These are phyloP conservation scores for Phytopythium aichiense DNA, from an alignment of 352 stramenopile species.

Conservation along the genomic window DNA sequence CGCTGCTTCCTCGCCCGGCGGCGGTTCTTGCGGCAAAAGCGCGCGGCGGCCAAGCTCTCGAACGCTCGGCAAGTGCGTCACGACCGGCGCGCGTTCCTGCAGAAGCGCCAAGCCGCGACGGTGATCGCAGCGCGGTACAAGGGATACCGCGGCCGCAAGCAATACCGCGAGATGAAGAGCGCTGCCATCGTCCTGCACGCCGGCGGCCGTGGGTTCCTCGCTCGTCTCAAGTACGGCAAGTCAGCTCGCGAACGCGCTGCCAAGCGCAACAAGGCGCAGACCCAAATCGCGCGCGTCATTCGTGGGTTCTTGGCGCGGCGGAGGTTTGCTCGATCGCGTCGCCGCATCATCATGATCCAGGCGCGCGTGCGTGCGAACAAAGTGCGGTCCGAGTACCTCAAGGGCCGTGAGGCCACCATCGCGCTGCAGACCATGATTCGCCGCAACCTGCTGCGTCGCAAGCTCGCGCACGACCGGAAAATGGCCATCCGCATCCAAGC, in stretches of 20 bases:
- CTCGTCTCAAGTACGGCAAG: conserved; percentile 84
- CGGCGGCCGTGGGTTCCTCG: conserved; percentile 70
- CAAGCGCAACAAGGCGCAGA: conserved; percentile 74
- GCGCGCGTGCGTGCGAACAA: conserved; percentile 81
- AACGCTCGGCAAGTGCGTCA: conserved; percentile 69
- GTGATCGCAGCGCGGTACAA: conserved; percentile 79
- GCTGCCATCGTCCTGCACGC: conserved; percentile 78
- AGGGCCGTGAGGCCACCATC: conserved; percentile 82
- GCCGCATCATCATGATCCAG: conserved; percentile 85
- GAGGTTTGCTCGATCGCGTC: conserved; percentile 42
- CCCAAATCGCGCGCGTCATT: conserved; percentile 65
- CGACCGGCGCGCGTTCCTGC: conserved; percentile 57
- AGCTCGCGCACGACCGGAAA: conserved; percentile 80
- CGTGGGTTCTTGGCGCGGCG: conserved; percentile 67
- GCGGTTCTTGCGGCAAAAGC: conserved; percentile 60
- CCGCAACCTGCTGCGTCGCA: conserved; percentile 65
- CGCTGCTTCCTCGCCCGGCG: conserved; percentile 65
- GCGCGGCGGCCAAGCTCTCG: conserved; percentile 62
- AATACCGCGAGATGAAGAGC: conserved; percentile 66
- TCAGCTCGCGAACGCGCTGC: conserved; percentile 73
- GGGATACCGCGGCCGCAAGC: conserved; percentile 47
- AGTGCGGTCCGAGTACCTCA: conserved; percentile 84
- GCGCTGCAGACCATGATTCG: conserved; percentile 88
- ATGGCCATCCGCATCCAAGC: conserved; percentile 85
- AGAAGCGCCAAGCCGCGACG: conserved; percentile 54